Evolutionary conservation across 495 filamentous ascomycete genomes (phyloP).

Genomic region (Penicillium chermesinum): DNA sequence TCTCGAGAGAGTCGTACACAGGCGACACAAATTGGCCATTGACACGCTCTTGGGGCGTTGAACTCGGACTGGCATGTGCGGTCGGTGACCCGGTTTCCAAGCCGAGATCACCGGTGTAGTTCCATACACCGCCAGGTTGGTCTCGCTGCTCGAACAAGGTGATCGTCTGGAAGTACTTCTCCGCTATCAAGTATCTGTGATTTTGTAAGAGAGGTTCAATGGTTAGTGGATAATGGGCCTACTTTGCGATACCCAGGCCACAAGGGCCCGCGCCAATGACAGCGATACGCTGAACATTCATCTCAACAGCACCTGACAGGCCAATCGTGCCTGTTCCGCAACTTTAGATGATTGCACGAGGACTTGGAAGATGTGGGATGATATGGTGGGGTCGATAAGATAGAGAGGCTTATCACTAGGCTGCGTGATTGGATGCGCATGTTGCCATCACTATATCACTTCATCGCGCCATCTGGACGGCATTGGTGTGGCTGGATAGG

Average conservation of each 20-base stretch:
- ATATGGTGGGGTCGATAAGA: not conserved
- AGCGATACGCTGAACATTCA: constrained; percentile 15
- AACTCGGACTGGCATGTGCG: constrained; percentile 1
- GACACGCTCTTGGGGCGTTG: not conserved
- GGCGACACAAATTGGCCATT: constrained; percentile 8
- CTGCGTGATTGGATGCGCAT: not conserved
- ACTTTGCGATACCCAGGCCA: constrained; percentile 15
- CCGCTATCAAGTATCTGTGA: constrained; percentile 58
- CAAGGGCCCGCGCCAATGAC: constrained; percentile 23
- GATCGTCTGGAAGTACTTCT: constrained; percentile 57
- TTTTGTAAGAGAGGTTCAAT: not conserved
- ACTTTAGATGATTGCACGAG: too few species aligned
- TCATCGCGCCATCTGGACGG: not conserved
- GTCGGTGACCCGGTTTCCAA: not conserved
- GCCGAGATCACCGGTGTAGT: constrained; percentile 38
- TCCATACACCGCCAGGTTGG: constrained; percentile 71
- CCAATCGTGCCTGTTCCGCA: too few species aligned
- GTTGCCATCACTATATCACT: not conserved
- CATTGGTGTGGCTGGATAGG: constrained; percentile 2
- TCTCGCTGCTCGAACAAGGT: constrained; percentile 68
- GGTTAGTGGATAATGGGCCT: not conserved
- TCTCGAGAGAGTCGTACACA: constrained; percentile 10
- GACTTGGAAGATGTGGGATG: not conserved
- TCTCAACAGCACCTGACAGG: too few species aligned
- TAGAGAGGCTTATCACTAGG: not conserved